Evolutionary conservation across 345 rosid species (phyloP).

Genomic region (Turritis glabra): DNA sequence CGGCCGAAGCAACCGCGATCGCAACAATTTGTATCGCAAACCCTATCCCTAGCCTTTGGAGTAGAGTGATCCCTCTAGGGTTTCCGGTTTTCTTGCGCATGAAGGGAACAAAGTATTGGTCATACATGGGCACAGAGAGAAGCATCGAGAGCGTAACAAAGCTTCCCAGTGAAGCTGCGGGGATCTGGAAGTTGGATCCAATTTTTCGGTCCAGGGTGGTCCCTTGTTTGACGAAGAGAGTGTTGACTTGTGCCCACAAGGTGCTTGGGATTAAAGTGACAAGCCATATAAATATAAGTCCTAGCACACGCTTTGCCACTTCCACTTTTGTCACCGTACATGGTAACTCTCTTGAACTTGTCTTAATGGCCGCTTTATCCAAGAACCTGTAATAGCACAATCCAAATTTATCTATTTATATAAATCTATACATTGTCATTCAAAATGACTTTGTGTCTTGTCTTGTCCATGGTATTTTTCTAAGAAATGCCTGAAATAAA

Average conservation of each 20-base stretch:
- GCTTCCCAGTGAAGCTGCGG: slow-evolving; percentile 82
- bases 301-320: slow-evolving; percentile 67
- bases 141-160: slow-evolving; percentile 89
- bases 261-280: slow-evolving; percentile 83
- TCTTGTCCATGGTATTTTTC: slow-evolving; percentile 6
- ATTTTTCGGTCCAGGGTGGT: slow-evolving; percentile 69
- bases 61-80: slow-evolving; percentile 80
- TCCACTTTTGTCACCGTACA: slow-evolving; percentile 89
- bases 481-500: slow-evolving; percentile 1
- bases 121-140: slow-evolving; percentile 76
- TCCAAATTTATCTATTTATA: not conserved
- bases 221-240: slow-evolving; percentile 90
- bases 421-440: not conserved
- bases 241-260: slow-evolving; percentile 91
- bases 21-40: slow-evolving; percentile 69
- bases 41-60: slow-evolving; percentile 84
- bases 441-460: slow-evolving; percentile 12
- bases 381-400: slow-evolving; percentile 53
- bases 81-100: slow-evolving; percentile 68
- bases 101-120: slow-evolving; percentile 75
- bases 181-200: slow-evolving; percentile 64
- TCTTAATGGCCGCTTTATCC: slow-evolving; percentile 85
- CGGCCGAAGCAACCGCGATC: slow-evolving; percentile 68
- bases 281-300: slow-evolving; percentile 74
- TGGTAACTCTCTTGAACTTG: slow-evolving; percentile 40